A percentile compares a stretch with the other conserved stretches of the same genome.
Evolutionary conservation across 257 asterid genomes (phyloP).

Genomic region (Linderniella brevidens): DNA sequence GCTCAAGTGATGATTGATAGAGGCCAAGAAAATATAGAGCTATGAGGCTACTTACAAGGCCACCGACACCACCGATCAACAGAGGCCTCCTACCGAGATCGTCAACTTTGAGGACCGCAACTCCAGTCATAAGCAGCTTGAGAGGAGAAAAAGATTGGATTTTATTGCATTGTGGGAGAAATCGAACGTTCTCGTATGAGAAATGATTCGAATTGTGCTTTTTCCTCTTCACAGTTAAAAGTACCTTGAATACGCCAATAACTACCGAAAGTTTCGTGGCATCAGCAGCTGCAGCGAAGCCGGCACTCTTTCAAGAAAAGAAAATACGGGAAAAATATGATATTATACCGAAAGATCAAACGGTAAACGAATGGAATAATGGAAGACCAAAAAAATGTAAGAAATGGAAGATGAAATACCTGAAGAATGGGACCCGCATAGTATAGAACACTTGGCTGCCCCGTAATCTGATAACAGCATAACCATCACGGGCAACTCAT

Average conservation of each 20-base stretch:
- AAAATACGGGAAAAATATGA: slow-evolving; percentile 7
- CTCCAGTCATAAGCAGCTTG: slow-evolving; percentile 84
- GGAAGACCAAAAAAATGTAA: slow-evolving; percentile 4
- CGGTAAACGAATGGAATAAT: slow-evolving; percentile 2
- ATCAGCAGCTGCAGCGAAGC: slow-evolving; percentile 93
- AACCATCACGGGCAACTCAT: slow-evolving; percentile 8
- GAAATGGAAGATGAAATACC: slow-evolving; percentile 23
- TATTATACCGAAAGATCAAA: slow-evolving; percentile 3
- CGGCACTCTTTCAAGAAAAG: slow-evolving; percentile 51
- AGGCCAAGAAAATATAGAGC: neutral
- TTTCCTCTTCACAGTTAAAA: too few species aligned
- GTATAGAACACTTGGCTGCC: slow-evolving; percentile 96
- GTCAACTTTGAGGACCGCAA: slow-evolving; percentile 91
- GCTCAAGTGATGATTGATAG: neutral
- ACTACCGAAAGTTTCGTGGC: slow-evolving; percentile 85
- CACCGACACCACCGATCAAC: slow-evolving; percentile 71
- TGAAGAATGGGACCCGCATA: slow-evolving; percentile 96
- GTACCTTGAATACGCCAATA: slow-evolving; percentile 85
- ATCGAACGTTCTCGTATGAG: neutral
- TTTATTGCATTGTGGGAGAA: too few species aligned
- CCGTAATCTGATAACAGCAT: slow-evolving; percentile 55
- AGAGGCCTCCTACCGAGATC: slow-evolving; percentile 93
- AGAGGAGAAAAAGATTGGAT: slow-evolving; percentile 7
- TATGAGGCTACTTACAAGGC: slow-evolving; percentile 50
- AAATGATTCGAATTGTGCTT: neutral